Percentiles rank a stretch among this genome's conserved stretches.
These are phyloP conservation scores for Penicillium egyptiacum DNA, from an alignment of 495 filamentous ascomycete genomes.

Conservation along the genomic window DNA sequence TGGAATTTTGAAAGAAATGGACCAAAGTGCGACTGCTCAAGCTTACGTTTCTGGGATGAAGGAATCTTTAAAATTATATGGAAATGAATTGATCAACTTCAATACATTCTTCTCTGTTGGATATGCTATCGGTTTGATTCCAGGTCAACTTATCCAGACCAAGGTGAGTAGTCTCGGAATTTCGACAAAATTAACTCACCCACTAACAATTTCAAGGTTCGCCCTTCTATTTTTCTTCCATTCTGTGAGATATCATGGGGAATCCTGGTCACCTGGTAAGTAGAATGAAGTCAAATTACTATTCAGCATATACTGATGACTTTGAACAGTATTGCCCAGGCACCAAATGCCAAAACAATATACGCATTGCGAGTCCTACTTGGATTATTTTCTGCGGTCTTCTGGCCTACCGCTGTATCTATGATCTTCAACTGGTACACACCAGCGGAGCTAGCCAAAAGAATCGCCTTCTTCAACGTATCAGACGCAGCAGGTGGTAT, in stretches of 20 bases:
- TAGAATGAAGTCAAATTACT: background rate
- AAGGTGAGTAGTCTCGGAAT: conserved; percentile 2
- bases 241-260: conserved; percentile 14
- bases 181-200: background rate
- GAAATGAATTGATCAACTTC: conserved; percentile 12
- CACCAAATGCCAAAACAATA: conserved; percentile 17
- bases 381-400: conserved; percentile 21
- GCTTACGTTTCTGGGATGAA: conserved; percentile 14
- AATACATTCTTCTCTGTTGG: conserved; percentile 8
- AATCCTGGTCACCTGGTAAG: conserved; percentile 10
- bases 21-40: conserved; percentile 9
- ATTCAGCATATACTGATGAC: background rate
- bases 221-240: conserved; percentile 2
- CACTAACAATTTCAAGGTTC: conserved; percentile 1
- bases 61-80: conserved; percentile 7
- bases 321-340: conserved; percentile 6
- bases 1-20: conserved; percentile 14
- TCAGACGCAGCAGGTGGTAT: conserved; percentile 20
- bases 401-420: conserved; percentile 19
- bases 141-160: conserved; percentile 11
- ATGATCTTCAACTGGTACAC: conserved; percentile 27
- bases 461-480: conserved; percentile 22
- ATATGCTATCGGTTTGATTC: conserved; percentile 11
- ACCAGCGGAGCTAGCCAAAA: conserved; percentile 17
- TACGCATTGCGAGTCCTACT: conserved; percentile 21